Percentiles rank a stretch among this genome's conserved stretches.
Conservation (phyloP, 805 yeast genomes). For the Yarrowia sp. region DNA sequence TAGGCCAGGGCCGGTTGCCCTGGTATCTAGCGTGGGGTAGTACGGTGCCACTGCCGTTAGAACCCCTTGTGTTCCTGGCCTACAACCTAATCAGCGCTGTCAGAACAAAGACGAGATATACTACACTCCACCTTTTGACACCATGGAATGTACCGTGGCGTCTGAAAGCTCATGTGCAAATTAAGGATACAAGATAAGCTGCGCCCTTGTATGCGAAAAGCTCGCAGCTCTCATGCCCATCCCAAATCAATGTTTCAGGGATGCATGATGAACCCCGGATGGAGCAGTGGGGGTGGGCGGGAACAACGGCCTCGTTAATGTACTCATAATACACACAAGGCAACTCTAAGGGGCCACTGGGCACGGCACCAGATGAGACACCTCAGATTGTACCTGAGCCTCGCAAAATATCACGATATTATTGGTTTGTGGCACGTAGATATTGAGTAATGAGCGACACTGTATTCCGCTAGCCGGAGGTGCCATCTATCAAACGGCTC, state of each 20-base stretch:
- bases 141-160: constrained; percentile 23
- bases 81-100: background rate
- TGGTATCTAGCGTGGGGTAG: constrained; percentile 17
- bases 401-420: background rate
- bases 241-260: constrained; percentile 21
- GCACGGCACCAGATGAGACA: constrained; percentile 11
- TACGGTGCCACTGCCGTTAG: constrained; percentile 7
- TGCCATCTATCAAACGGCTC: constrained; percentile 18
- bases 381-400: background rate
- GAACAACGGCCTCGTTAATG: constrained; percentile 14
- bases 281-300: constrained; percentile 6
- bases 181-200: constrained; percentile 13
- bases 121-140: constrained; percentile 5
- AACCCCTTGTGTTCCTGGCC: constrained; percentile 25
- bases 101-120: constrained; percentile 4
- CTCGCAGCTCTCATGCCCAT: constrained; percentile 1
- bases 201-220: constrained; percentile 7
- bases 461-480: constrained; percentile 16
- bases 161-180: background rate
- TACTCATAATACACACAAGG: background rate
- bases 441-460: background rate
- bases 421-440: background rate
- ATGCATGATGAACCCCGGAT: constrained; percentile 3
- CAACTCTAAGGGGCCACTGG: background rate
- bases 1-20: background rate